phyloP scores from a whole-genome alignment of 305 asterid species.

The Fraxinus sp. region DNA sequence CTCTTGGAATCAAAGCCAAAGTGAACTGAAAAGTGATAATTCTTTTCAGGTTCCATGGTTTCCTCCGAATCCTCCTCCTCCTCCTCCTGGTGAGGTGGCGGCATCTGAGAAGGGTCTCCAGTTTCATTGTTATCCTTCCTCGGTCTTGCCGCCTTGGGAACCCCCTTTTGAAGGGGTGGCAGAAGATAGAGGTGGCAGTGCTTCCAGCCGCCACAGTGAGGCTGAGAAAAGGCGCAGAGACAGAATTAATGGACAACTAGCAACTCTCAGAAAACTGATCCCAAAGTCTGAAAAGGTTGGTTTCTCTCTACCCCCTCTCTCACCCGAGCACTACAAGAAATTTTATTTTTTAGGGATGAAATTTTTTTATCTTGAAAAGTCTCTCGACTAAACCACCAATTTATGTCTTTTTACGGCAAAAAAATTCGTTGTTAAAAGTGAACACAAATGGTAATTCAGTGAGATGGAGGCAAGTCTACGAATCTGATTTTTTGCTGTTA shows the following conservation, averaged over 20 bases:
- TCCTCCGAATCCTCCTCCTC: background rate
- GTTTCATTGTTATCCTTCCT: slow-evolving; percentile 24
- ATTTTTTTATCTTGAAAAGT: background rate
- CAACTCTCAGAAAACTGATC: slow-evolving; percentile 74
- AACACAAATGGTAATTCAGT: background rate
- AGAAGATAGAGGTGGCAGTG: slow-evolving; percentile 41
- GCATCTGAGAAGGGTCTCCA: slow-evolving; percentile 28
- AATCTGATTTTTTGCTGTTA: background rate
- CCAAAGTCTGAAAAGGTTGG: slow-evolving; percentile 85
- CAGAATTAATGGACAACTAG: slow-evolving; percentile 81
- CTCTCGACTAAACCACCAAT: background rate
- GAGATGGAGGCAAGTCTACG: background rate
- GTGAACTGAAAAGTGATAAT: slow-evolving; percentile 11
- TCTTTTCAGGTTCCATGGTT: slow-evolving; percentile 25
- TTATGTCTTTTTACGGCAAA: background rate
- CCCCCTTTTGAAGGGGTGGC: slow-evolving; percentile 31
- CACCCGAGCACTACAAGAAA: background rate
- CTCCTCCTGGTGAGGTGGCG: slow-evolving; percentile 25
- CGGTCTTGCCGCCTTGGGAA: slow-evolving; percentile 26
- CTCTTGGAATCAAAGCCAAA: slow-evolving; percentile 4
- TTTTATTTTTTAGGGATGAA: background rate
- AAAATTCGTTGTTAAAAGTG: background rate
- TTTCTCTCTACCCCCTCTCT: background rate
- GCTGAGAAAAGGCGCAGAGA: slow-evolving; percentile 93
- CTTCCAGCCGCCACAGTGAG: slow-evolving; percentile 82